Evolutionary conservation across 140 eudicot genomes (phyloP), one percentile per base, ranked within the genome.

Genomic region (Ambrosia hybrid): DNA sequence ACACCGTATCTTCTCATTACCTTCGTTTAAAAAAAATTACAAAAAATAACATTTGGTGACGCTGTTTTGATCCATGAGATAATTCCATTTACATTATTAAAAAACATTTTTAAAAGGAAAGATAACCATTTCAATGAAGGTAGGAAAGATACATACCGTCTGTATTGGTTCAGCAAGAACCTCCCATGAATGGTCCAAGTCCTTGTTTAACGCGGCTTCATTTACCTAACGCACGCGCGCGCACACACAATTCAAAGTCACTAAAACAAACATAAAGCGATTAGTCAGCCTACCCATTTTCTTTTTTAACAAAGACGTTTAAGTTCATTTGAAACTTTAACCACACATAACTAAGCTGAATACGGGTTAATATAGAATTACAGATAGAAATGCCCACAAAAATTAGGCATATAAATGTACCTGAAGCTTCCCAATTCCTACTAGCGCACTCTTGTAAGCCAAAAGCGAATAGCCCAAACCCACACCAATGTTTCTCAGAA

Each of bases 111-210:
- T 0, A 36, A 12, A 37, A 0, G 5, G 26, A 34, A 61, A 61
- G 2, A 17, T 59, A 46, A 9, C 52, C 62, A 61, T 60, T 57
- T 72, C 13, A 14, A 61, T 15, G 14, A 70, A 36, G 52, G 66
- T 16, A 73, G 53, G 71, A 39, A 6, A 75, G 74, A 68, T 33
- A 74, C 95, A 69, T 89, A 92, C 95, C 3, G 97, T 90, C 78
- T 93, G 98, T 78, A 93, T 90, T 66, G 98, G 97, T 89, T 94
- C 96, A 57, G 97, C 99, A 70, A 94, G 97, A 79, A 94, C 97
- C 87, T 94, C 99, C 99, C 96, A 90, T 6, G 88, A 62, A 58
- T 83, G 75, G 78, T 88, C 80, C 82, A 94, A 73, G 76, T 90
- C 97, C 67, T 83, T 83, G 62, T 36, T 67, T 83, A 88, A 70